Conservation (phyloP, 306 rosid genomes). For the Cucurbita ficifolia region DNA sequence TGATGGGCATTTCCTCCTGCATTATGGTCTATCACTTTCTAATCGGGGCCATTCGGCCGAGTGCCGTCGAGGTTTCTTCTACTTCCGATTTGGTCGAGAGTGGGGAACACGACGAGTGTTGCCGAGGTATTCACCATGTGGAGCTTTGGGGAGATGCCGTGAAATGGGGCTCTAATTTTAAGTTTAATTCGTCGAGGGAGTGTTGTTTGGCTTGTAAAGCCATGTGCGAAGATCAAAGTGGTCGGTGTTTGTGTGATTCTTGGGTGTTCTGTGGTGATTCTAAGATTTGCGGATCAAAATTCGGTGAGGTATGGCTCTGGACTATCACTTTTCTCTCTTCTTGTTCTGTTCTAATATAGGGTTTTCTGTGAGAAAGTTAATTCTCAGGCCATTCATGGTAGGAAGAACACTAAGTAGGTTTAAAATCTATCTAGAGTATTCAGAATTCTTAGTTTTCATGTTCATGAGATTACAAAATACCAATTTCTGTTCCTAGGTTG, state of each 20-base stretch:
- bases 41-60: constrained; percentile 9
- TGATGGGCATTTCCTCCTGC: constrained; percentile 43
- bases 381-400: background rate
- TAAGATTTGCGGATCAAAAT: constrained; percentile 53
- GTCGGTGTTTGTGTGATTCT: constrained; percentile 77
- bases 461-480: background rate
- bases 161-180: constrained; percentile 85
- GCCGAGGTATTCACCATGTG: constrained; percentile 56
- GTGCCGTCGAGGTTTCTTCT: background rate
- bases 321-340: background rate
- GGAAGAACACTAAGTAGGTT: background rate
- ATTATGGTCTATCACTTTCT: constrained; percentile 33
- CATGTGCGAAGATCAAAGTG: constrained; percentile 68
- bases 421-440: background rate
- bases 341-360: background rate
- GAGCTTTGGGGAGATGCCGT: constrained; percentile 92
- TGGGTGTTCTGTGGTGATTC: constrained; percentile 80
- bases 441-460: background rate
- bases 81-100: background rate
- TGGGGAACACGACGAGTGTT: constrained; percentile 19
- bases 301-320: constrained; percentile 33
- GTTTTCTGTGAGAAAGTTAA: background rate
- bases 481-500: background rate
- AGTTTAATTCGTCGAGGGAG: constrained; percentile 40
- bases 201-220: constrained; percentile 80